Conservation (phyloP, 352 stramenopile species). For the Phytophthora melonis region DNA sequence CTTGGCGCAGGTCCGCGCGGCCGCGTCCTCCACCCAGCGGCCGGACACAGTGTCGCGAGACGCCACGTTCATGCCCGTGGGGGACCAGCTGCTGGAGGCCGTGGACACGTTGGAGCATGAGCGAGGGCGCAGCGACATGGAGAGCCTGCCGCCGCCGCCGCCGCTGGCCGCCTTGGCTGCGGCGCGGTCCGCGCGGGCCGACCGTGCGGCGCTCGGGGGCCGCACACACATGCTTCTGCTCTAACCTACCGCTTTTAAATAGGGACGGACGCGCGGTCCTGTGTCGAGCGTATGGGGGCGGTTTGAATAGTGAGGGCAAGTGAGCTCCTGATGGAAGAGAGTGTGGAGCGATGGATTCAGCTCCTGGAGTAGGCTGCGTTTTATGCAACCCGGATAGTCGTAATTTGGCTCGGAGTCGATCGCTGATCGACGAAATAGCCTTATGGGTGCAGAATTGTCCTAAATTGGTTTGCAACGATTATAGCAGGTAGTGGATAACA, state of each 20-base stretch:
- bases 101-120: constrained; percentile 79
- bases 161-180: constrained; percentile 32
- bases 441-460: constrained; percentile 2
- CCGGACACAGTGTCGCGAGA: constrained; percentile 71
- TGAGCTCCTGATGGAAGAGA: constrained; percentile 12
- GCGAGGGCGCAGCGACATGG: constrained; percentile 36
- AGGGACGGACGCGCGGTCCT: not conserved
- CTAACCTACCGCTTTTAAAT: constrained; percentile 18
- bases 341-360: constrained; percentile 15
- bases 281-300: not conserved
- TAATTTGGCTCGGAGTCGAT: constrained; percentile 12
- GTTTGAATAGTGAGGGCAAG: constrained; percentile 36
- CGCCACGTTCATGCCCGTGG: constrained; percentile 43
- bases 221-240: constrained; percentile 53
- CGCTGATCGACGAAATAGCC: not conserved
- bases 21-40: constrained; percentile 73
- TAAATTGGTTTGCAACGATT: not conserved
- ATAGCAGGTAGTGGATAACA: not conserved
- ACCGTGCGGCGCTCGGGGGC: constrained; percentile 41
- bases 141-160: constrained; percentile 9
- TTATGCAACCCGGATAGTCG: not conserved
- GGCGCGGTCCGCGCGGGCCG: constrained; percentile 32
- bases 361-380: not conserved
- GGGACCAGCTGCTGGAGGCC: constrained; percentile 74
- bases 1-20: constrained; percentile 64